Conservation (phyloP, 2,329 filamentous ascomycete genomes). For the Tolypocladium tundrense region DNA sequence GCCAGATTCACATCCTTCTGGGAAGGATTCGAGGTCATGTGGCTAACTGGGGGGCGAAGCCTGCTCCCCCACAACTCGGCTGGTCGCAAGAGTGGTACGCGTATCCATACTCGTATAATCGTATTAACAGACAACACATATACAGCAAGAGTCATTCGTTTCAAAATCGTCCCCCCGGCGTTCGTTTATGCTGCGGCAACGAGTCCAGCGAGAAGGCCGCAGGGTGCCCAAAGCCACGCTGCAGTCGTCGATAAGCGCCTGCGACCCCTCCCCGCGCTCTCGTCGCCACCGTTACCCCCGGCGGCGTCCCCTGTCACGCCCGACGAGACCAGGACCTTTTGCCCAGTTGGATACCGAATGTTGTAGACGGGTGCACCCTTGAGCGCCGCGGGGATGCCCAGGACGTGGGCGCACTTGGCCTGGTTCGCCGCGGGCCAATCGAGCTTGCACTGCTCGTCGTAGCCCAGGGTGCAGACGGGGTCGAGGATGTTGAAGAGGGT, state of each 20-base stretch:
- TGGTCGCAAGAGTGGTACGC: neutral
- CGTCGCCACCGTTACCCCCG: neutral
- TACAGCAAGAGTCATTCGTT: neutral
- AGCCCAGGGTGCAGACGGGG: constrained; percentile 32
- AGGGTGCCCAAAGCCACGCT: neutral
- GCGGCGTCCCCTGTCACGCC: neutral
- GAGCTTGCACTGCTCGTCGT: constrained; percentile 34
- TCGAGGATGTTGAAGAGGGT: constrained; percentile 42
- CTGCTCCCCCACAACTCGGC: neutral
- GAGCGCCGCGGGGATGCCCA: constrained; percentile 26
- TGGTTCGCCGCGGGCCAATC: constrained; percentile 34
- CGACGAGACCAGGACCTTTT: constrained; percentile 17
- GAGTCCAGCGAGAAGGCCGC: neutral
- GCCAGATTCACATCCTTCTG: neutral
- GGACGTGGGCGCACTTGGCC: constrained; percentile 29
- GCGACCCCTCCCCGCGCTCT: neutral
- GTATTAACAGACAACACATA: too few relatives aligned
- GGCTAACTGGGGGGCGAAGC: too few relatives aligned
- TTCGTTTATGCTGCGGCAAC: neutral
- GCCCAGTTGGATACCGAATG: constrained; percentile 34
- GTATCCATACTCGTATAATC: too few relatives aligned
- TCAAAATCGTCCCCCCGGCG: neutral
- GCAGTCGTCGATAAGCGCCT: too few relatives aligned
- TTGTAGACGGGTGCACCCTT: constrained; percentile 32
- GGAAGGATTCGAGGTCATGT: neutral